Evolutionary conservation across 306 rosid genomes (phyloP), one percentile per base, ranked within the genome.

Genomic region (Cicer bijugum): DNA sequence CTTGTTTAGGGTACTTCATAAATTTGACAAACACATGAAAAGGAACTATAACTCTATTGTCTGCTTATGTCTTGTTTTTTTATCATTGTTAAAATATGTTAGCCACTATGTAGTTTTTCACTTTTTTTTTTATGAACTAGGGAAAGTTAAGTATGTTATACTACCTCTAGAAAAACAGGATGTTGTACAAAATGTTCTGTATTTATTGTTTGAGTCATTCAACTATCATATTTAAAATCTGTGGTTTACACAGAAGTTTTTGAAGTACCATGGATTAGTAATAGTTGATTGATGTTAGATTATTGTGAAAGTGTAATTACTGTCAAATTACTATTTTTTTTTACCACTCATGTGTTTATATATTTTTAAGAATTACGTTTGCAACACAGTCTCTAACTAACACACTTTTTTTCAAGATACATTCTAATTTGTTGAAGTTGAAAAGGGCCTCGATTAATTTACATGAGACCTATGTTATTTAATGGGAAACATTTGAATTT

Each of bases 41-140:
- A 59, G 33, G 65, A 33, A 59, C 65, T 59, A 28, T 59, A 28
- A 39, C 15, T 59, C 65, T 16, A 17, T 63, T 63, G 48, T 63
- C 7, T 8, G 8, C n/a, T 12, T 38, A 37, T 14, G 48, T 40
- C 39, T 16, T 43, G 47, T 28, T 39, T 62, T 15, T 15, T 62
- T n/a, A 1, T 62, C 7, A 0, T 14, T 62, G 28, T 62, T 37
- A 62, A 62, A 38, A 62, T 39, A 38, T 62, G 47, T 38, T 12
- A 62, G 48, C 35, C 40, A 63, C 48, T 62, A 8, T 43, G 42
- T 28, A 28, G 12, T 28, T 59, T 59, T 59, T 12, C 65, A 23
- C 5, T 17, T 58, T 7, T 7, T 7, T 33, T 12, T 28, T 23
- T 23, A 55, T 55, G 35, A 55, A 4, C 12, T 58, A 12, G 39